These are phyloP conservation scores for Ophiocordyceps robertsii DNA, from an alignment of 2,329 filamentous ascomycete genomes.

Conservation along the genomic window DNA sequence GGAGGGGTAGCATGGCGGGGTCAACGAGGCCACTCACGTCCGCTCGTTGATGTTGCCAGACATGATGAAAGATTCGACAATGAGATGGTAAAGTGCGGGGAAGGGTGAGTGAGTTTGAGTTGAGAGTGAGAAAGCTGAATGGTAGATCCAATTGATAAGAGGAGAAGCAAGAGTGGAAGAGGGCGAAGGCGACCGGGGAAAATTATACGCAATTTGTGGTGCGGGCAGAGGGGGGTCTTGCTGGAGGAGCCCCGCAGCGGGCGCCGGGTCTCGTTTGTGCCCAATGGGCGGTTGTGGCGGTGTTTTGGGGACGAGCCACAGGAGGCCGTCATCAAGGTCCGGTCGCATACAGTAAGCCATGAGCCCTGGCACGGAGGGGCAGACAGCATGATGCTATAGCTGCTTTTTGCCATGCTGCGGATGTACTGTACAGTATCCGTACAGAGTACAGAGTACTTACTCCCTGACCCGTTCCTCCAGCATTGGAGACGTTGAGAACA, in stretches of 20 bases:
- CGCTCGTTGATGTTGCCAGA: conserved; percentile 53
- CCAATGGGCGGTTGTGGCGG: neutral
- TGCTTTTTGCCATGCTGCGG: too few species aligned
- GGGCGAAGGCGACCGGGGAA: neutral
- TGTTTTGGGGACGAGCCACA: neutral
- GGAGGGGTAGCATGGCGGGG: conserved; percentile 19
- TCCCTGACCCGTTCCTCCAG: too few species aligned
- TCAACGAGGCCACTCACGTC: conserved; percentile 50
- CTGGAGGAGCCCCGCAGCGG: neutral
- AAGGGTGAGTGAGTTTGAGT: neutral
- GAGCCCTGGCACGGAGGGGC: too few species aligned
- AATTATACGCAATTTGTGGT: neutral
- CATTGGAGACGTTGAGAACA: too few species aligned
- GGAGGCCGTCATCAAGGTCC: too few species aligned
- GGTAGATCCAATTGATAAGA: neutral
- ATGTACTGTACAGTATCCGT: too few species aligned
- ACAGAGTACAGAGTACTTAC: too few species aligned
- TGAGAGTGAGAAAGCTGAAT: neutral
- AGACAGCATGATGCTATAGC: too few species aligned
- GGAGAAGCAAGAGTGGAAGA: neutral
- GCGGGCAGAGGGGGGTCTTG: neutral
- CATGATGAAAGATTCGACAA: conserved; percentile 33
- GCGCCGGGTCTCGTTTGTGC: neutral
- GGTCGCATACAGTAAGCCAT: too few species aligned
- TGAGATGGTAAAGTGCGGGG: neutral